These are phyloP conservation scores for Coniochaeta prunicola DNA, from an alignment of 2,329 filamentous ascomycete genomes.

Conservation along the genomic window DNA sequence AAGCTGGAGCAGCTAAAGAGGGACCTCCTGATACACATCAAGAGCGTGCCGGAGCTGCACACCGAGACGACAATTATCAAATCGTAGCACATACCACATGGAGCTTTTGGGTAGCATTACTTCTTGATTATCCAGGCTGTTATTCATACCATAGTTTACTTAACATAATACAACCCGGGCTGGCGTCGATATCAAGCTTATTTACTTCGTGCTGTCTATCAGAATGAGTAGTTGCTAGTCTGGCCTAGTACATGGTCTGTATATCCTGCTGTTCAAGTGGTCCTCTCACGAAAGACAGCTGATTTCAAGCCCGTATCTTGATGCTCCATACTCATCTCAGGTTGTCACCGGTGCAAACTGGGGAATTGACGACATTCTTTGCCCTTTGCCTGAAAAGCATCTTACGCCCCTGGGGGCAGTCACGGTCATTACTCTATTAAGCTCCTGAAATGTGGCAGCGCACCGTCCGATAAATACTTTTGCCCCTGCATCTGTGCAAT, in stretches of 20 bases:
- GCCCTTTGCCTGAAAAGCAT: no score
- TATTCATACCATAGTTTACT: background rate
- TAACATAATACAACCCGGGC: background rate
- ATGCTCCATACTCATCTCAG: no score
- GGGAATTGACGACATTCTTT: background rate
- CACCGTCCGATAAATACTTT: no score
- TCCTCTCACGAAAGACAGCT: no score
- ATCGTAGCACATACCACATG: background rate
- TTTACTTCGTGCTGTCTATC: background rate
- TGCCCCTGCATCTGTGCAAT: no score
- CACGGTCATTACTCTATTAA: no score
- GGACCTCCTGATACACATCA: constrained; percentile 4
- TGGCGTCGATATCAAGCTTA: background rate
- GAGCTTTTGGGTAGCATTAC: constrained; percentile 2
- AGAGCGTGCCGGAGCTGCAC: background rate
- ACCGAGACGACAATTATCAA: background rate
- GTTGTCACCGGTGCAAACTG: background rate
- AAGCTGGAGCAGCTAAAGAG: constrained; percentile 5
- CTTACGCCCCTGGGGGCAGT: no score
- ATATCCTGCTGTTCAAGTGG: no score
- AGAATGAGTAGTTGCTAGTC: background rate
- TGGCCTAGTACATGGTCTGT: no score
- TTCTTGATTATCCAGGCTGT: background rate
- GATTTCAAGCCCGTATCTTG: no score
- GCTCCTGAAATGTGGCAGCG: no score